Percentiles rank a stretch among this genome's conserved stretches.
Evolutionary conservation across 306 rosid genomes (phyloP).

Genomic region (Vicia sativa): DNA sequence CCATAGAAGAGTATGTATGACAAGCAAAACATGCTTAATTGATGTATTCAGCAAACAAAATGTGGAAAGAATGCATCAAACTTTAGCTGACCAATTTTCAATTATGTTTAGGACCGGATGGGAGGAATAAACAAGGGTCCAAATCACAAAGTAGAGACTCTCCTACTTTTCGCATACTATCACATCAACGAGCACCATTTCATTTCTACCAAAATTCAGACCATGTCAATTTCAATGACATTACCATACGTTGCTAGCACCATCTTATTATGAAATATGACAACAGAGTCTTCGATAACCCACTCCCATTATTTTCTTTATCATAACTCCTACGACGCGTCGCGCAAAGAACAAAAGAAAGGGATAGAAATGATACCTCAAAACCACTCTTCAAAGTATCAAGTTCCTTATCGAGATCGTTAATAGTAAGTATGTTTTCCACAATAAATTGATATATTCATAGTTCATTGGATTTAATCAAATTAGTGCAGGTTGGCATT

Average conservation of each 20-base stretch:
- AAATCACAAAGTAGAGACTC: neutral
- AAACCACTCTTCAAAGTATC: constrained; percentile 72
- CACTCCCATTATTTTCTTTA: no score
- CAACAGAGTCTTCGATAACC: neutral
- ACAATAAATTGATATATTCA: no score
- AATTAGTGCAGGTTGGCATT: no score
- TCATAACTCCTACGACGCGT: no score
- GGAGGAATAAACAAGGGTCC: neutral
- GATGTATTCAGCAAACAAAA: no score
- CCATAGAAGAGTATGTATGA: neutral
- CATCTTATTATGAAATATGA: neutral
- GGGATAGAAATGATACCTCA: constrained; percentile 54
- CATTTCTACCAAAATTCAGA: constrained; percentile 5
- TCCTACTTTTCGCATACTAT: neutral
- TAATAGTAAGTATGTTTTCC: no score
- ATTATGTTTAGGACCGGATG: no score
- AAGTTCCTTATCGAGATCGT: constrained; percentile 87
- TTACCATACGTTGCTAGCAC: neutral
- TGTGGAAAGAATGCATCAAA: no score
- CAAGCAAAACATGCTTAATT: no score
- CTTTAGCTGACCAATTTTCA: no score
- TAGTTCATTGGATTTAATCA: no score
- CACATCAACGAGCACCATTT: neutral
- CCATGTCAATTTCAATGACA: neutral
- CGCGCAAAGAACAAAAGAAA: neutral